Evolutionary conservation across 176 grass and related monocot genomes (phyloP), one percentile per base, ranked within the genome.

Genomic region (Carex kokanica): DNA sequence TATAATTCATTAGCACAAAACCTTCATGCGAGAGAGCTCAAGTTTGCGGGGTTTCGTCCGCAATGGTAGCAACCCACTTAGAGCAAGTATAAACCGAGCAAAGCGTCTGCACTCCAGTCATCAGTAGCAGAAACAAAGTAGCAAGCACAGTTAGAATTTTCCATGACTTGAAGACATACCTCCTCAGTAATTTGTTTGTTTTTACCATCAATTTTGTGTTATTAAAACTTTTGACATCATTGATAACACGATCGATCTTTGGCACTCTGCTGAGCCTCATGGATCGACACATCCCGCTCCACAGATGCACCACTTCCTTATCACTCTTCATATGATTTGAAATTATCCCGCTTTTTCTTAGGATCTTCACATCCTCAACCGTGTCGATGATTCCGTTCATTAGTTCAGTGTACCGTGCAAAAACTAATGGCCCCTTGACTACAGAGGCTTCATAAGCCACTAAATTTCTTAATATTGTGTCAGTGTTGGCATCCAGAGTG

Each of bases 291-390:
- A 97, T 97, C 18, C 91, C 89, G 60, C 93, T 97, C 93, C 88
- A 93, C 10, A 91, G 81, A 64, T 83, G 79, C 1, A 91, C 87
- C n/a, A 47, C 94, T 66, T 89, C 89, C 57, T 52, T 68, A 52
- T 97, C 91, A 81, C 87, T 93, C 89, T 97, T 97, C 94, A 97
- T 81, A 32, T 84, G 94, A 78, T 97, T 97, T 67, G 86, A 58
- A 40, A 93, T 67, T 81, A 97, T 88, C 13, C 94, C 89, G 1
- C 75, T 78, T 73, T 80, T 53, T 74, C 94, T 84, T 18, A 97
- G 85, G 83, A 87, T 43, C 29, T 84, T 84, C 51, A 93, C 91
- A 78, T 97, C 94, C 24, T 83, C 87, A 81, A 84, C 91, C 2
- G 85, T 83, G 87, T 97, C 83, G 68, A 93, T 86, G 74, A 97